Base-by-base conservation (phyloP, 2,329 filamentous ascomycete species). In the Penicillium sp. region DNA sequence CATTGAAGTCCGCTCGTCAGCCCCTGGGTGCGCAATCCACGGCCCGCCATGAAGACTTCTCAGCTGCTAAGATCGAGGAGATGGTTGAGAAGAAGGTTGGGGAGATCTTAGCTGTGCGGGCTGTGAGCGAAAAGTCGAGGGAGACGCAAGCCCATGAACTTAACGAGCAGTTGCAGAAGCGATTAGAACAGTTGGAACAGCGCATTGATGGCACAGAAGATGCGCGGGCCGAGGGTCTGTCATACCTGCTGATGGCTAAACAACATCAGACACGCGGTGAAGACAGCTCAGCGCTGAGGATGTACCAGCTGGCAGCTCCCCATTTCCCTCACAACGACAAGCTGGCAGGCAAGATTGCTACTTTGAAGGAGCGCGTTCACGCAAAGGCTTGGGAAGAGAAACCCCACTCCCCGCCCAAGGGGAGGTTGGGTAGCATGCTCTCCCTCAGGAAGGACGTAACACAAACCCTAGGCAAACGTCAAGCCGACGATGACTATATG, bases 61-160 rank as follows among this genome's bases (percentile, higher is more conserved):
- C 87, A 0, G 83, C 86, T 18, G 88, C 86, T 13, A 87, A 87
- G 50, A 95, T 97, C 58, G 92, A 97, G 71, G 90, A 92, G 38
- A 86, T 97, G 76, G 91, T 97, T 1, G 90, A 96, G 73, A 90
- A 89, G 65, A 96, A 96, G 68, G 90, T 97, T 1, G 88, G 89
- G 57, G 92, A 96, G 75, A 92, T 94, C 35, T 79, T 97, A 1
- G 91, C 92, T 0, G 87, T 88, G n/a, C 85, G 88, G 51, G 85
- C 84, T 1, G 69, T 84, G 16, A 82, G 83, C 60, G 84, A 87
- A 74, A 82, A 57, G 70, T 78, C 56, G 61, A 76, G 40, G 55
- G 76, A 74, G 61, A 72, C 62, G 60, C 75, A 63, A 69, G 74
- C 56, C 54, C 80, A 71, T 3, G 82, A 85, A 37, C 81, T 93